Conservation (phyloP, 768 basidiomycete genomes). For the Imleria badia region DNA sequence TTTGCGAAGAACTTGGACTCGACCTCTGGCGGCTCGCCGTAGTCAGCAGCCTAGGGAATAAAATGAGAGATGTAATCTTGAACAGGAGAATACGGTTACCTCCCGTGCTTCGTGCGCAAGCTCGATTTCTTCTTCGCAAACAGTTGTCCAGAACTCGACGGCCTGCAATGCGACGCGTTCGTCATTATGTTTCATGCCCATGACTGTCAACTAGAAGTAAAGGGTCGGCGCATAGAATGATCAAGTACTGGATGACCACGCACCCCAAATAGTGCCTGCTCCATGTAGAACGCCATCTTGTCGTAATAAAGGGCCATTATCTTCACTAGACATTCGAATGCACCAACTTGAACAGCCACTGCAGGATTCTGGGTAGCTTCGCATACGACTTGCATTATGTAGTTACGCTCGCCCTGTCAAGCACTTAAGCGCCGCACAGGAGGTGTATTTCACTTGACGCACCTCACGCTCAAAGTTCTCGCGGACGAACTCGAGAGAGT, state of each 20-base stretch:
- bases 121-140: conserved; percentile 96
- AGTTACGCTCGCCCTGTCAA: conserved; percentile 92
- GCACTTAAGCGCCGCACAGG: conserved; percentile 1
- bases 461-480: conserved; percentile 99
- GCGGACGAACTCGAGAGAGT: conserved; percentile 95
- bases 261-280: conserved; percentile 96
- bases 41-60: conserved; percentile 71
- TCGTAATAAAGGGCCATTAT: conserved; percentile 99
- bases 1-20: conserved; percentile 93
- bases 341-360: conserved; percentile 86
- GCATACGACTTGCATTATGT: conserved; percentile 99
- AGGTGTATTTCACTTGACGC: conserved; percentile 26
- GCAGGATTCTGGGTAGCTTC: conserved; percentile 90
- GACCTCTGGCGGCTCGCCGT: conserved; percentile 80
- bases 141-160: conserved; percentile 99
- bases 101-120: conserved; percentile 89
- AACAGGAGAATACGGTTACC: conserved; percentile 41
- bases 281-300: conserved; percentile 99
- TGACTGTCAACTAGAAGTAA: conserved; percentile 75
- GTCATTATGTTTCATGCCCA: conserved; percentile 94
- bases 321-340: conserved; percentile 92
- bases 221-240: conserved; percentile 15
- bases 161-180: conserved; percentile 94
- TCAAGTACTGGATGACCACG: conserved; percentile 30
- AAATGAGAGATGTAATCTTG: conserved; percentile 3